Evolutionary conservation across 257 asterid species (phyloP).

Genomic region (Solanum verrucosum): DNA sequence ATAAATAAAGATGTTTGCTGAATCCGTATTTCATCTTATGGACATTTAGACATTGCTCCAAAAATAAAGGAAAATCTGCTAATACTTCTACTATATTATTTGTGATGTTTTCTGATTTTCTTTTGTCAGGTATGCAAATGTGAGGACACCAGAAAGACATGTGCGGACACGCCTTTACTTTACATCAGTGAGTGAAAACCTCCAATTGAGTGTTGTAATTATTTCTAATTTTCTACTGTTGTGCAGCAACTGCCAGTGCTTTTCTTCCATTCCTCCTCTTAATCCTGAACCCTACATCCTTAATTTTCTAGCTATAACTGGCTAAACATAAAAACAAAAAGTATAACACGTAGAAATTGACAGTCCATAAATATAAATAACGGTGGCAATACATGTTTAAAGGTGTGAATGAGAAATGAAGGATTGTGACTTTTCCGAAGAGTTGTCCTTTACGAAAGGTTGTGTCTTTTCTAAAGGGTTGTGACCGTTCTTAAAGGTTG

Average conservation of each 20-base stretch:
- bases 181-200: conserved; percentile 61
- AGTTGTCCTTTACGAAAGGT: not conserved
- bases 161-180: conserved; percentile 90
- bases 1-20: not conserved
- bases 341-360: not conserved
- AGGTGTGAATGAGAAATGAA: not conserved
- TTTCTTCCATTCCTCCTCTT: not conserved
- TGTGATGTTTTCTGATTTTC: not conserved
- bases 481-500: not conserved
- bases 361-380: not conserved
- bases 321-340: not conserved
- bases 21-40: not conserved
- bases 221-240: not conserved
- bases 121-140: conserved; percentile 70
- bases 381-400: not conserved
- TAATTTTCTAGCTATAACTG: not conserved
- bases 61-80: not conserved
- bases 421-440: not conserved
- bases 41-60: not conserved
- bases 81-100: not conserved
- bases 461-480: not conserved
- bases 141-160: conserved; percentile 81
- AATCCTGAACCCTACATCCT: not conserved
- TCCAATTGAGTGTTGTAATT: not conserved
- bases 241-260: not conserved